Percentiles rank a stretch among this genome's conserved stretches.
Conservation (phyloP, 2,329 filamentous ascomycete species). For the Beauveria caledonica region DNA sequence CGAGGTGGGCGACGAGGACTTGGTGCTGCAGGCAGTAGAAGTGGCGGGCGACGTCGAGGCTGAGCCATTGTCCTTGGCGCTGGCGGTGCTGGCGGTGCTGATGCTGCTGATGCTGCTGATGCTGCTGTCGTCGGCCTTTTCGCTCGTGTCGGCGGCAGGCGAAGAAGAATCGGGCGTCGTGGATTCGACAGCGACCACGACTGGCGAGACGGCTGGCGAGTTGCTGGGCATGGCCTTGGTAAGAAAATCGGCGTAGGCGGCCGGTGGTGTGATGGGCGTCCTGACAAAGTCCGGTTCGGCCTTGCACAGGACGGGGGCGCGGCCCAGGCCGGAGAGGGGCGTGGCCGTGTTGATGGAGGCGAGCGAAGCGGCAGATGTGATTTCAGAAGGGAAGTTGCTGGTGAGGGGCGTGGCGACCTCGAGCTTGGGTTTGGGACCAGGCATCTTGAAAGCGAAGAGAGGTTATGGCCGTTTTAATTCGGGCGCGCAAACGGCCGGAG, state of each 20-base stretch:
- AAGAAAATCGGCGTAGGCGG: slow-evolving; percentile 87
- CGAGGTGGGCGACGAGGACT: slow-evolving; percentile 26
- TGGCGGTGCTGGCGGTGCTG: not conserved
- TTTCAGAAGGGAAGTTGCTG: slow-evolving; percentile 53
- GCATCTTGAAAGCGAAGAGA: slow-evolving; percentile 33
- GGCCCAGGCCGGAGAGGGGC: slow-evolving; percentile 48
- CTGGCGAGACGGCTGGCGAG: slow-evolving; percentile 62
- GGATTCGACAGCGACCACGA: slow-evolving; percentile 36
- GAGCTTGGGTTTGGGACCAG: slow-evolving; percentile 50
- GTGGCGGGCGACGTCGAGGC: slow-evolving; percentile 31
- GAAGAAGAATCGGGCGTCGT: slow-evolving; percentile 37
- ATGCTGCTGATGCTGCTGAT: slow-evolving; percentile 12
- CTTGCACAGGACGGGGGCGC: slow-evolving; percentile 28
- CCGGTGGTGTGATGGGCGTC: slow-evolving; percentile 85
- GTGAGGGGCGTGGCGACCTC: slow-evolving; percentile 54
- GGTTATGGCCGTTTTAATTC: not conserved
- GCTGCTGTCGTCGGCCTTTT: slow-evolving; percentile 48
- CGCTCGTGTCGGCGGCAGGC: slow-evolving; percentile 50
- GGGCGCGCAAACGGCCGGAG: not conserved
- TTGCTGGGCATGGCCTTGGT: slow-evolving; percentile 66
- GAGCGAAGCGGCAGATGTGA: slow-evolving; percentile 39
- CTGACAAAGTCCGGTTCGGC: slow-evolving; percentile 54
- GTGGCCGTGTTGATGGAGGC: slow-evolving; percentile 47
- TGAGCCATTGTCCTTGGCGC: slow-evolving; percentile 27
- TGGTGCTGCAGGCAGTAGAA: slow-evolving; percentile 23